Conservation (phyloP, 2,329 filamentous ascomycete genomes). For the Nemania bipapillata region DNA sequence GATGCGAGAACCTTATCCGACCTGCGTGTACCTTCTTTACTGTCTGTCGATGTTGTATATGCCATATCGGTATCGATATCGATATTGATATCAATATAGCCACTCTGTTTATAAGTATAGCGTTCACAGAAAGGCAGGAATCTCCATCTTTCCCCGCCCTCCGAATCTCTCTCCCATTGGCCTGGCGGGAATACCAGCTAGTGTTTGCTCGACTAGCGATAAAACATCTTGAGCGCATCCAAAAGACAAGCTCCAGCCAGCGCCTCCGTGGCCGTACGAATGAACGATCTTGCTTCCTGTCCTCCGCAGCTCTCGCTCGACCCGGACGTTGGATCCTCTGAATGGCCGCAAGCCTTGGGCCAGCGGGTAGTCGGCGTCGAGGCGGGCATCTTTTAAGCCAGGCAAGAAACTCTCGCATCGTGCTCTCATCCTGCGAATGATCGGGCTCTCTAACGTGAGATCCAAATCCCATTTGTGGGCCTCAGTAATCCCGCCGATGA, state of each 20-base stretch:
- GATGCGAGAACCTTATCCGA: no score
- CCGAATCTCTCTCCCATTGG: constrained; percentile 47
- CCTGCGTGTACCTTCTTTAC: no score
- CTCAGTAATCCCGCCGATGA: constrained; percentile 56
- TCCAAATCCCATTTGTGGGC: constrained; percentile 53
- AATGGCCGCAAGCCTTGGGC: constrained; percentile 59
- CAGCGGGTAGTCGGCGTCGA: constrained; percentile 57
- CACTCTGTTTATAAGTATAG: no score
- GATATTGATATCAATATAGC: no score
- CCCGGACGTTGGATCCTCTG: constrained; percentile 54
- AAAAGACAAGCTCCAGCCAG: constrained; percentile 57
- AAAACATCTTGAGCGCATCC: constrained; percentile 55
- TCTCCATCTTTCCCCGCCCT: constrained; percentile 42
- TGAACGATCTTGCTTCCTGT: constrained; percentile 55
- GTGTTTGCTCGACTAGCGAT: constrained; percentile 52
- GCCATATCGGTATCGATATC: no score
- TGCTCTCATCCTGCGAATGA: constrained; percentile 56
- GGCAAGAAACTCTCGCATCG: constrained; percentile 58
- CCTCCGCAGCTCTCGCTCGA: constrained; percentile 56
- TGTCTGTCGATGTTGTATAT: no score
- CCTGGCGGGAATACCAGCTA: constrained; percentile 47
- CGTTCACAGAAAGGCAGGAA: constrained; percentile 29
- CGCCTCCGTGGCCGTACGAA: constrained; percentile 58
- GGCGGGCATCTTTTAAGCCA: constrained; percentile 53
- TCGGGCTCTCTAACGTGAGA: constrained; percentile 54